Percentiles rank a stretch among this genome's conserved stretches.
Evolutionary conservation across 164 flowering plant species (phyloP).

Genomic region (Cinnamomum chago): DNA sequence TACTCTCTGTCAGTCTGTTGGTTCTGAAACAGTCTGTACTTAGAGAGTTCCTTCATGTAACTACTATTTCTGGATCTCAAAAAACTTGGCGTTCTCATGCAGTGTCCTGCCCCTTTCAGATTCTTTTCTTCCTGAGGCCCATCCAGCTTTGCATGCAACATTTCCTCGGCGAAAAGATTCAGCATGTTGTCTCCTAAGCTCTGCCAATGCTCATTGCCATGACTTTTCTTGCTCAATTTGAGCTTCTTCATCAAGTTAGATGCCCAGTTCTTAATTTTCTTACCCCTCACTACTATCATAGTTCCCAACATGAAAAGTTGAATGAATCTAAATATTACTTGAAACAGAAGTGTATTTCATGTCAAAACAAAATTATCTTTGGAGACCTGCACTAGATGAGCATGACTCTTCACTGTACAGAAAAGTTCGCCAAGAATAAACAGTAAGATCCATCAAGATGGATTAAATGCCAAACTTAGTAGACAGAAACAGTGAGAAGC

Average conservation of each 20-base stretch:
- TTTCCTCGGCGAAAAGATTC: slow-evolving; percentile 15
- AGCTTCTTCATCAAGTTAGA: slow-evolving; percentile 19
- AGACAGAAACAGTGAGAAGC: neutral
- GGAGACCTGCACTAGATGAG: slow-evolving; percentile 66
- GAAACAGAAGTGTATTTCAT: neutral
- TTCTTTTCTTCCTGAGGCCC: slow-evolving; percentile 9
- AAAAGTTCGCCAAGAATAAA: slow-evolving; percentile 10
- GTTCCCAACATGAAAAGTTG: neutral
- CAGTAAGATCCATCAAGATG: slow-evolving; percentile 1
- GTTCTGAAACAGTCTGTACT: slow-evolving; percentile 16
- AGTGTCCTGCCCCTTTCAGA: slow-evolving; percentile 15
- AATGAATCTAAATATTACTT: neutral
- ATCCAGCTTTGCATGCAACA: slow-evolving; percentile 10
- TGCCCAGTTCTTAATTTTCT: slow-evolving; percentile 15
- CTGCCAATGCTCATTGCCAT: slow-evolving; percentile 6
- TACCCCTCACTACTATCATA: slow-evolving; percentile 35
- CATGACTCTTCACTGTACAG: slow-evolving; percentile 66
- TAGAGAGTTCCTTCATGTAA: slow-evolving; percentile 8
- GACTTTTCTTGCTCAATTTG: slow-evolving; percentile 20
- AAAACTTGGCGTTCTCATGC: slow-evolving; percentile 11
- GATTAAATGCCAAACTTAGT: neutral
- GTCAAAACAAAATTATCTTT: slow-evolving; percentile 3
- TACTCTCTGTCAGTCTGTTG: slow-evolving; percentile 13
- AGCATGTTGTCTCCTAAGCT: slow-evolving; percentile 9
- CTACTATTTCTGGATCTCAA: slow-evolving; percentile 17